Base-by-base conservation (phyloP, 2,329 filamentous ascomycete species). In the Pseudogymnoascus sp. region DNA sequence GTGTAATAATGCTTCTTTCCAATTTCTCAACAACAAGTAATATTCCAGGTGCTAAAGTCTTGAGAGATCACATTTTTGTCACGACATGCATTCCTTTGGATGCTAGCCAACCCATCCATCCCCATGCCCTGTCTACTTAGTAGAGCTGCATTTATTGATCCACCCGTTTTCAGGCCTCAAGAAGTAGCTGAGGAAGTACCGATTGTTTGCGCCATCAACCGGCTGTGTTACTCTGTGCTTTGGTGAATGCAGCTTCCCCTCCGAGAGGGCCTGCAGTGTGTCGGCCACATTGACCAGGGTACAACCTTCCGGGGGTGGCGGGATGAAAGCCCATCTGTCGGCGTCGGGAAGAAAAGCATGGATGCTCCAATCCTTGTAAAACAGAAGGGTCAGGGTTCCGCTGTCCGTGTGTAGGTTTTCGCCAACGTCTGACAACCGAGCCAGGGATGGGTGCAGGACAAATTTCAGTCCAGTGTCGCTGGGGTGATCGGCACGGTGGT, bases 151-250 rank as follows among this genome's bases (percentile, higher is more conserved):
- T 63, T 62, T 64, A 59, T 65, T 64, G 23, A 66, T 52, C 60
- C 65, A 65, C 25, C 62, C 62, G 18, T 60, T 61, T 40, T 67
- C 63, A n/a, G 70, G 69, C 61, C 70, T 65, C 62, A 71, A 63
- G 61, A 67, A 71, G 62, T 71, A 71, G 18, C 65, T 68, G 25
- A 71, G 64, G 62, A 66, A 70, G 64, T 66, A 69, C 52, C 69
- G 62, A 33, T 69, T 63, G 61, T 65, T 64, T 11, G 62, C 63
- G 25, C 69, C 69, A 64, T 69, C 69, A 31, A 62, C 52, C 18
- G 66, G 68, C 61, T 72, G 70, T 37, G 61, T 69, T 18, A 71
- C 68, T 45, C 67, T 64, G 63, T 71, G 70, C 18, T 65, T 63
- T 21, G 66, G 66, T 6, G 69, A 71, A 38, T 68, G 67, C 21